Base-by-base conservation (phyloP, 2,329 filamentous ascomycete species). In the Leptoxyphium fumago region DNA sequence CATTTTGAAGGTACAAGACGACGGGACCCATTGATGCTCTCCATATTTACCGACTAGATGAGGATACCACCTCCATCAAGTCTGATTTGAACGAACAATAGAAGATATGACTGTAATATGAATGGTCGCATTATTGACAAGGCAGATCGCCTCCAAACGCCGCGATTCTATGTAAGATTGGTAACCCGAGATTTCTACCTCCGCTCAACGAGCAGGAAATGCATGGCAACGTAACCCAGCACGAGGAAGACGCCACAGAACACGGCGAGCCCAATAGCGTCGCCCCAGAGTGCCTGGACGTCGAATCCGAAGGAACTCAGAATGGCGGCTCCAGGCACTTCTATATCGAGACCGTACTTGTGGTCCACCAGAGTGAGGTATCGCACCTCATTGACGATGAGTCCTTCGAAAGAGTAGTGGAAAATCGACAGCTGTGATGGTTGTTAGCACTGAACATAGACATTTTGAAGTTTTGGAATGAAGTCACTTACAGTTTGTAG, bases 351-450 rank as follows among this genome's bases (percentile, higher is more conserved):
- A 5, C 91, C 91, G 48, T 94, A 95, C 64, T 96, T 93, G 63
- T 91, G 82, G 61, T 98, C 91, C 38, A 93, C 77, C 21, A 98
- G 74, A 0, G 84, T 89, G 38, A 98, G 71, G 55, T 86, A 85
- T 21, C 86, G 80, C 40, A 95, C 93, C 67, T 98, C 91, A 59
- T 96, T 98, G 54, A 98, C 91, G 50, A 96, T 94, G 11, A 98
- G 74, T 2, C 85, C 84, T 69, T 98, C 91, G 55, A 96, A 96
- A 5, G 82, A 89, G 59, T 94, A 98, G 61, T 98, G 91, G 74
- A 98, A 98, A 50, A 98, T 98, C 1, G 88, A 95, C 8, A 98
- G 68, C 66, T 82, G 52, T 26, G 26, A 43, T 10, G 4, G 14
- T 43, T 29, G 45, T 64, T 54, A 68, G 58, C 32, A 36, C 9